Evolutionary conservation across 148 eudicot genomes (phyloP).

Genomic region (Chenopodium quinoa): DNA sequence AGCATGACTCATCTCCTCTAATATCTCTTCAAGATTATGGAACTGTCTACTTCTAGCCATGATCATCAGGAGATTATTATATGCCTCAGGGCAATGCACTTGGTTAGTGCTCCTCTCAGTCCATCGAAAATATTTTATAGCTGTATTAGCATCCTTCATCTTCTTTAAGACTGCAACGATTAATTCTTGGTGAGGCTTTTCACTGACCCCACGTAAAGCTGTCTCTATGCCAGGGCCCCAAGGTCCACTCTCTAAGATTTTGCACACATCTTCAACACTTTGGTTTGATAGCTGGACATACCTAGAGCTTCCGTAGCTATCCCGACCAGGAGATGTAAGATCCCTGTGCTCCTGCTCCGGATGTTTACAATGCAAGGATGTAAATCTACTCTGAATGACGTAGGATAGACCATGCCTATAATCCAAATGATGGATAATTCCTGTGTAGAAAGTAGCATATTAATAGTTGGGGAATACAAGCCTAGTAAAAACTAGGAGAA

Average conservation of each 20-base stretch:
- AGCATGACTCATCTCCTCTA: conserved; percentile 91
- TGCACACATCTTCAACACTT: conserved; percentile 54
- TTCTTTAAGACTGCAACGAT: conserved; percentile 68
- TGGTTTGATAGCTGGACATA: conserved; percentile 32
- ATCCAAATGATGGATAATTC: conserved; percentile 19
- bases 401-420: conserved; percentile 24
- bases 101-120: conserved; percentile 52
- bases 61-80: conserved; percentile 73
- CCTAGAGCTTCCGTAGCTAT: conserved; percentile 29
- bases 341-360: conserved; percentile 24
- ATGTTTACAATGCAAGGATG: conserved; percentile 39
- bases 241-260: conserved; percentile 59
- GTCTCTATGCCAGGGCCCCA: conserved; percentile 77
- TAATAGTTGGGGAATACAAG: neutral
- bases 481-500: neutral
- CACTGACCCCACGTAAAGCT: conserved; percentile 43
- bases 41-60: conserved; percentile 63
- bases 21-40: conserved; percentile 51
- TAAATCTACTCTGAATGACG: conserved; percentile 26
- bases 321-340: conserved; percentile 22
- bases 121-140: conserved; percentile 81
- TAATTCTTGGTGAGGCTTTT: conserved; percentile 44
- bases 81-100: conserved; percentile 78
- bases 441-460: conserved; percentile 16
- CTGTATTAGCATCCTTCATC: conserved; percentile 59